A percentile compares a stretch with the other conserved stretches of the same genome.
These are phyloP conservation scores for Gonium pectorale DNA, from an alignment of 139 green algal species.

Conservation along the genomic window DNA sequence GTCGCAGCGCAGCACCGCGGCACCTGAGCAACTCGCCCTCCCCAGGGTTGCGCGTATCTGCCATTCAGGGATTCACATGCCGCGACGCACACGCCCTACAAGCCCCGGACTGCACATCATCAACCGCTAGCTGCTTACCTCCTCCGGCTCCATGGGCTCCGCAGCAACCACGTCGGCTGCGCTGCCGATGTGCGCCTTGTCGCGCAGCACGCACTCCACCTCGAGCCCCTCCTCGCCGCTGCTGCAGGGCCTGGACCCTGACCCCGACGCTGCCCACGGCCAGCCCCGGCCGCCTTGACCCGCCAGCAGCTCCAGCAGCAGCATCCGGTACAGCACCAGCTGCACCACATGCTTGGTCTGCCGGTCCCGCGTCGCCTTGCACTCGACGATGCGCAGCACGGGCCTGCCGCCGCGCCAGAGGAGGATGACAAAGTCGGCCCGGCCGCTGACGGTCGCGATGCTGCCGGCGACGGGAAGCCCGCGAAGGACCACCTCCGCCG, in stretches of 20 bases:
- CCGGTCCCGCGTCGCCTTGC: conserved; percentile 18
- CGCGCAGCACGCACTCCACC: conserved; percentile 29
- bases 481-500: conserved; percentile 8
- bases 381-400: conserved; percentile 32
- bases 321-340: conserved; percentile 19
- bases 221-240: background rate
- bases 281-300: background rate
- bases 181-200: background rate
- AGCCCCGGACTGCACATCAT: no score
- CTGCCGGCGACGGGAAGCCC: background rate
- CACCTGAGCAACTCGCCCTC: no score
- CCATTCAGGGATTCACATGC: no score
- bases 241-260: background rate
- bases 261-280: background rate
- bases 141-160: background rate
- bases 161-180: background rate
- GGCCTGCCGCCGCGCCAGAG: conserved; percentile 34
- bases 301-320: background rate
- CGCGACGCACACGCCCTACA: no score
- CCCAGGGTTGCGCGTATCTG: no score
- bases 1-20: no score
- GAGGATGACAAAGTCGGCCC: conserved; percentile 31
- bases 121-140: background rate
- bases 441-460: background rate
- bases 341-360: conserved; percentile 26